Conservation (phyloP, 176 grass and related monocot genomes). For the Juncus inflexus region DNA sequence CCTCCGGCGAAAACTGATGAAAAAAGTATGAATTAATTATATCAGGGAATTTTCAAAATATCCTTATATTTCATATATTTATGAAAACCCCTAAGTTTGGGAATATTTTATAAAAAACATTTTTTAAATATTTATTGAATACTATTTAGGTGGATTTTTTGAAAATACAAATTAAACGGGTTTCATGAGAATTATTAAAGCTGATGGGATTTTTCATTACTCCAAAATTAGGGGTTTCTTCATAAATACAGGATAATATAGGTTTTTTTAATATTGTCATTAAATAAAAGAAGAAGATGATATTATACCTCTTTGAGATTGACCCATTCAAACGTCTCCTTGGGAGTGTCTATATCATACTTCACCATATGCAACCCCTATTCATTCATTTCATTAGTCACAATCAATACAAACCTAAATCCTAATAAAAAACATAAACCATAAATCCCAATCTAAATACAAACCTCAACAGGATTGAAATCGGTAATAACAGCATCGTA, state of each 20-base stretch:
- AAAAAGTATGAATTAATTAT: too few relatives aligned
- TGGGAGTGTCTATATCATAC: constrained; percentile 80
- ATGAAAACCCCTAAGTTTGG: not conserved
- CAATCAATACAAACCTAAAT: not conserved
- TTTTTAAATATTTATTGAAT: too few relatives aligned
- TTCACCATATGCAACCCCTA: constrained; percentile 61
- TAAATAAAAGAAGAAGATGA: too few relatives aligned
- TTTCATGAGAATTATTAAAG: too few relatives aligned
- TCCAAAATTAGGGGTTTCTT: too few relatives aligned
- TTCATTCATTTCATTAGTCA: not conserved
- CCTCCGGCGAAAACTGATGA: constrained; percentile 66
- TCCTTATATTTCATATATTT: not conserved
- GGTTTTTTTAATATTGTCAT: too few relatives aligned
- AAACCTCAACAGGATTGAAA: constrained; percentile 51
- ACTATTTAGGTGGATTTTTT: not conserved
- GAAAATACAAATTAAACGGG: constrained; percentile 1
- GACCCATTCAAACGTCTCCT: constrained; percentile 76
- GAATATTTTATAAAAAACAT: too few relatives aligned
- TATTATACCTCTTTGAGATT: constrained; percentile 71
- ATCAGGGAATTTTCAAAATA: not conserved
- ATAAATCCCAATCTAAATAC: constrained; percentile 18
- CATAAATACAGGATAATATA: too few relatives aligned
- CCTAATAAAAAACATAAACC: constrained; percentile 28
- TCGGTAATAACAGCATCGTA: constrained; percentile 81
- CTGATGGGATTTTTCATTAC: too few relatives aligned